Percentiles rank a stretch among this genome's conserved stretches.
Conservation (phyloP, 225 moss, liverwort and hornwort genomes). For the Asterella californica region DNA sequence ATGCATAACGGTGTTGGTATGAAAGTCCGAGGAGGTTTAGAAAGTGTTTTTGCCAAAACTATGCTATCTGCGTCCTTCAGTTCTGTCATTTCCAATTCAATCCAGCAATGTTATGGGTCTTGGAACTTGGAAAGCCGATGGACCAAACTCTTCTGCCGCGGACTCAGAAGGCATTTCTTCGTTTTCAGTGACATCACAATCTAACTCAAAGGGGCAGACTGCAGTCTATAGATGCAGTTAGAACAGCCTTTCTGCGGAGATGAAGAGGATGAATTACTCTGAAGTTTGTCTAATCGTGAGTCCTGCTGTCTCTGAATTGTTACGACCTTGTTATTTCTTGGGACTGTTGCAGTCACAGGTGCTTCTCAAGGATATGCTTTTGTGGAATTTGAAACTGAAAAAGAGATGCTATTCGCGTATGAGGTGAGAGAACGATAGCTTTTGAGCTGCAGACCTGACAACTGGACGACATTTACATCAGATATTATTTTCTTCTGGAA, state of each 20-base stretch:
- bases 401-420: conserved; percentile 77
- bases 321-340: neutral
- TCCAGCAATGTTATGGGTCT: no score
- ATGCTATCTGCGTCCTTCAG: neutral
- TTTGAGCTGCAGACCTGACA: neutral
- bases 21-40: neutral
- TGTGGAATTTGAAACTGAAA: conserved; percentile 78
- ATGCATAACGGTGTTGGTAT: neutral
- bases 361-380: conserved; percentile 96
- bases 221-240: no score
- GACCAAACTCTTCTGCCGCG: neutral
- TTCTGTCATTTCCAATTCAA: neutral
- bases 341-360: conserved; percentile 65
- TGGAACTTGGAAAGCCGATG: neutral
- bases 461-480: neutral
- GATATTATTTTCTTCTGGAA: neutral
- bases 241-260: no score
- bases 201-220: neutral
- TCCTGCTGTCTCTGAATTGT: neutral
- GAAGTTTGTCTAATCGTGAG: neutral
- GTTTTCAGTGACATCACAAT: neutral
- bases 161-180: neutral
- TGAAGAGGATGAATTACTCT: neutral
- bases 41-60: neutral
- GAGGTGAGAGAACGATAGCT: conserved; percentile 45